Percentiles rank a stretch among this genome's conserved stretches.
Evolutionary conservation across 257 asterid species (phyloP).

Genomic region (Hygrophila difformis): DNA sequence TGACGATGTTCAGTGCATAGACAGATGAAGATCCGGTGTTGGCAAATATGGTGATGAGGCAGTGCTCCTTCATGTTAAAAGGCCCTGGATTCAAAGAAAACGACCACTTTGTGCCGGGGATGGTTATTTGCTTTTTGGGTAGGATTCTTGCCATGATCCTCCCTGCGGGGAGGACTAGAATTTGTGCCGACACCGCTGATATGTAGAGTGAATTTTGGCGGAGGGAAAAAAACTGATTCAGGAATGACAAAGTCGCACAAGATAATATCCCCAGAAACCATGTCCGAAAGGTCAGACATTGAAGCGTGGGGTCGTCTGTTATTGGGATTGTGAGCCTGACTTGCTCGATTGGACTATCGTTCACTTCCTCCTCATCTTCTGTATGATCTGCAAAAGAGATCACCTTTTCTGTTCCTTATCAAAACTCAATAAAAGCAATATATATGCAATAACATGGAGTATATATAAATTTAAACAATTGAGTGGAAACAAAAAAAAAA

Average conservation of each 20-base stretch:
- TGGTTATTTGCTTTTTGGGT: slow-evolving; percentile 18
- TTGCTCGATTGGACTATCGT: slow-evolving; percentile 58
- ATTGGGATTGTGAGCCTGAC: slow-evolving; percentile 54
- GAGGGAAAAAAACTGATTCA: slow-evolving; percentile 52
- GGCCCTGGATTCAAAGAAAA: slow-evolving; percentile 60
- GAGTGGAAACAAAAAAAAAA: too few relatives aligned
- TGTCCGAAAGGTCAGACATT: slow-evolving; percentile 54
- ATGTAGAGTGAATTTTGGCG: slow-evolving; percentile 45
- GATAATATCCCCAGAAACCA: slow-evolving; percentile 51
- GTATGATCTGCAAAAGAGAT: too few relatives aligned
- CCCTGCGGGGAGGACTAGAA: slow-evolving; percentile 48
- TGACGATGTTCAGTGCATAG: slow-evolving; percentile 39
- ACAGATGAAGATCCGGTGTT: slow-evolving; percentile 40
- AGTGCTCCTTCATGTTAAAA: slow-evolving; percentile 60
- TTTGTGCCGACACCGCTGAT: slow-evolving; percentile 56
- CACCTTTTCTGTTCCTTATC: too few relatives aligned
- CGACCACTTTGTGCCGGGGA: slow-evolving; percentile 43
- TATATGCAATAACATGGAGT: too few relatives aligned
- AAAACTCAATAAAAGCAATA: too few relatives aligned
- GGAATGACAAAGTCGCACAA: slow-evolving; percentile 39
- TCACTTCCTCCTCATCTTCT: slow-evolving; percentile 45
- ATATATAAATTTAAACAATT: too few relatives aligned
- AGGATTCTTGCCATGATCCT: slow-evolving; percentile 55
- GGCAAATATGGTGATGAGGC: slow-evolving; percentile 57
- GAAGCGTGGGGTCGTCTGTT: slow-evolving; percentile 55